Evolutionary conservation across 129 eudicot species (phyloP).

Genomic region (Pseudognaphalium luteoalbum): DNA sequence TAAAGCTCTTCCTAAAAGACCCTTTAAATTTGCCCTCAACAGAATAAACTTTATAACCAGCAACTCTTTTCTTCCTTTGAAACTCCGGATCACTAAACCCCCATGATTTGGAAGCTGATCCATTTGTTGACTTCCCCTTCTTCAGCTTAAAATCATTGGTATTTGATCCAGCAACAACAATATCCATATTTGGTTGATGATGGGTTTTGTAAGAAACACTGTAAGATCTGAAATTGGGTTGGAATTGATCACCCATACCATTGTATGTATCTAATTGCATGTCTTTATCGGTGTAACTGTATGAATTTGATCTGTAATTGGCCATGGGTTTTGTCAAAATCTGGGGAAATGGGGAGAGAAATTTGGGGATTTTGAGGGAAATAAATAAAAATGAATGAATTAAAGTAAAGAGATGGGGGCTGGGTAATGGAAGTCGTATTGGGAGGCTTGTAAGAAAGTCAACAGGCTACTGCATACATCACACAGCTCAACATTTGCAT

Average conservation of each 20-base stretch:
- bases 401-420: neutral
- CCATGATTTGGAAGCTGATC: conserved; percentile 55
- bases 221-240: conserved; percentile 58
- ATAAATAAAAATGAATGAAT: too few relatives aligned
- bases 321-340: conserved; percentile 40
- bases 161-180: conserved; percentile 17
- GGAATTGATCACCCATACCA: conserved; percentile 15
- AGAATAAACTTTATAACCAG: conserved; percentile 74
- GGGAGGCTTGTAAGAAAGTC: conserved; percentile 35
- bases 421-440: conserved; percentile 28
- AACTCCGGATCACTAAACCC: conserved; percentile 79
- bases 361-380: conserved; percentile 14
- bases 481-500: conserved; percentile 20
- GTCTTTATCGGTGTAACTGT: conserved; percentile 30
- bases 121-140: conserved; percentile 46
- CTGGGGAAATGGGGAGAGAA: conserved; percentile 15
- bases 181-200: conserved; percentile 32
- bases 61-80: conserved; percentile 94
- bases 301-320: conserved; percentile 62
- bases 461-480: conserved; percentile 27
- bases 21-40: conserved; percentile 89
- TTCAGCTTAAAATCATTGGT: conserved; percentile 44
- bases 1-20: conserved; percentile 73
- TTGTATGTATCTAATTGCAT: conserved; percentile 55
- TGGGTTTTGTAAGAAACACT: conserved; percentile 44